Base-by-base conservation (phyloP, 352 stramenopile species). In the Globisporangium paddicum region DNA sequence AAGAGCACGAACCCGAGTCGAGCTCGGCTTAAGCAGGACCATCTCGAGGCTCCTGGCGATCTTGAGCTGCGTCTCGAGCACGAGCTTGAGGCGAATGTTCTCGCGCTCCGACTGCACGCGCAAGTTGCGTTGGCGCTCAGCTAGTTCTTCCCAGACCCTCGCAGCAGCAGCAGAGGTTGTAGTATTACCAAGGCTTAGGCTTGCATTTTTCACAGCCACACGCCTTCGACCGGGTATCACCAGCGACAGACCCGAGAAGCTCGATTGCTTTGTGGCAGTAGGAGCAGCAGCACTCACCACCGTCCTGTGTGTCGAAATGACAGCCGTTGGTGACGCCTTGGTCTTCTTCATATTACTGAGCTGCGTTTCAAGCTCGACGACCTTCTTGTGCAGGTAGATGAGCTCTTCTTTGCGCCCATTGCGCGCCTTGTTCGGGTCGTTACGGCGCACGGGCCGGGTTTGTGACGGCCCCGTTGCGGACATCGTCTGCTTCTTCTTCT, bases 51-150 rank as follows among this genome's bases (percentile, higher is more conserved):
- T 75, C 62, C 68, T 71, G n/a, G 68, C 65, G 47, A 79, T 48
- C 51, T 81, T 72, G 41, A 82, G 66, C 60, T 83, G 73, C 1
- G 64, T 69, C 50, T 82, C 76, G 7, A 86, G 61, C 26, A 79
- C 71, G 0, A 71, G 58, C 48, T 42, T 42, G 14, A 42, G 37
- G 3, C 75, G 66, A 18, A 73, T 68, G 54, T 87, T 89, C 60
- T 89, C 79, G 23, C 72, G 56, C 55, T 87, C 74, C 2, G 72
- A 60, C 49, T 87, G 75, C 28, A 77, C 63, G 55, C 70, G 63
- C 57, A 79, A 41, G 8, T 60, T 50, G 35, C 34, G 45, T 25
- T 68, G 60, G 37, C 48, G 41, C 7, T 51, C 37, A 5, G 42
- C 40, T 0, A 58, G 38, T 21, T 44, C 57, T 42, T 58, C 19